phyloP scores from a whole-genome alignment of 345 rosid genomes.

The Moringa oleifera region DNA sequence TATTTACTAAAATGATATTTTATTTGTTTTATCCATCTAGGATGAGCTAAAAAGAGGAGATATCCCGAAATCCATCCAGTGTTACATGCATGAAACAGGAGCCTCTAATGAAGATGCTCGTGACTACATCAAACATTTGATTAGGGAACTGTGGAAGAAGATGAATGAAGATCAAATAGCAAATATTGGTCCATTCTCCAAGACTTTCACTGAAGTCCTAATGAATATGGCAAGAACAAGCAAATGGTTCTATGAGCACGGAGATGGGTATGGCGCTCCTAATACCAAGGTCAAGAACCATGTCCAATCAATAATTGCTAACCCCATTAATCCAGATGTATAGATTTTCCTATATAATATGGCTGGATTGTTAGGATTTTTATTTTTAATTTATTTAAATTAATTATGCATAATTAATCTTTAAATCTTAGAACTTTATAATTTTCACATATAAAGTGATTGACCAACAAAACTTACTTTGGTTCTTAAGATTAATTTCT shows the following conservation, averaged over 20 bases:
- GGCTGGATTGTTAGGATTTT: no score
- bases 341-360: no score
- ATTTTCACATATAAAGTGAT: no score
- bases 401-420: no score
- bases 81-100: constrained; percentile 33
- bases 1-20: neutral
- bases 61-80: constrained; percentile 28
- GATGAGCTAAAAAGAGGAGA: constrained; percentile 29
- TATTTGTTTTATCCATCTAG: neutral
- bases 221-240: constrained; percentile 12
- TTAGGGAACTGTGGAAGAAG: constrained; percentile 18
- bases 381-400: no score
- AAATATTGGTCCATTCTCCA: neutral
- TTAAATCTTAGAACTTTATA: no score
- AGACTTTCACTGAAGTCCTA: neutral
- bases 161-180: constrained; percentile 12
- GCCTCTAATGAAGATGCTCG: constrained; percentile 23
- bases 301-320: no score
- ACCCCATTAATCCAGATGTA: no score
- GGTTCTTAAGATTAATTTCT: no score
- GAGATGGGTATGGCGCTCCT: constrained; percentile 20
- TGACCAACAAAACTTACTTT: no score
- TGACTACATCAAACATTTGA: constrained; percentile 15
- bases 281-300: no score
- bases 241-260: neutral